These are phyloP conservation scores for Candida sp. DNA, from an alignment of 1,139 yeast species.

Conservation along the genomic window DNA sequence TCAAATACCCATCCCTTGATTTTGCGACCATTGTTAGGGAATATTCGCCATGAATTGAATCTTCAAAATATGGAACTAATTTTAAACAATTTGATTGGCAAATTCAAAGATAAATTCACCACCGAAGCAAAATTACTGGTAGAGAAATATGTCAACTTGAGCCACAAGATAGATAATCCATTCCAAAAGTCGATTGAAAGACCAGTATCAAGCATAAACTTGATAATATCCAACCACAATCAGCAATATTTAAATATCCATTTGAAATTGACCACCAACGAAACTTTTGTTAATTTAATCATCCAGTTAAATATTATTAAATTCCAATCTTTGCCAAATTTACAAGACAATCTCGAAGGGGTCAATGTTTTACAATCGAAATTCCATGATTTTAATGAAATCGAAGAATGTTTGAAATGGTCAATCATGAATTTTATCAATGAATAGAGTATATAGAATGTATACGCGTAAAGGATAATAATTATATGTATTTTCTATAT, in stretches of 20 bases:
- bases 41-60: constrained; percentile 58
- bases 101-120: constrained; percentile 14
- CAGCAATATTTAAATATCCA: constrained; percentile 22
- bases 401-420: constrained; percentile 70
- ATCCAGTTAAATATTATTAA: constrained; percentile 28
- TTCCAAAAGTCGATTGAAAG: constrained; percentile 38
- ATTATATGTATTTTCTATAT: no score
- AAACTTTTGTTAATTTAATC: constrained; percentile 38
- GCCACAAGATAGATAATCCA: constrained; percentile 22
- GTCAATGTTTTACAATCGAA: constrained; percentile 39
- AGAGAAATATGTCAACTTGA: constrained; percentile 20
- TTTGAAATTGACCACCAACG: constrained; percentile 36
- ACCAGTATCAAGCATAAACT: constrained; percentile 26
- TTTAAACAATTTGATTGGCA: constrained; percentile 26
- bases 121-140: constrained; percentile 14
- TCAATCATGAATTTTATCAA: constrained; percentile 35
- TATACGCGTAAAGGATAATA: not conserved
- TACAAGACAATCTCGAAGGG: constrained; percentile 31
- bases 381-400: constrained; percentile 58
- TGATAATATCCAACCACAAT: constrained; percentile 12
- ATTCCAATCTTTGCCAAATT: constrained; percentile 26
- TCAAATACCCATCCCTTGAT: constrained; percentile 47
- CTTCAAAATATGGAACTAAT: constrained; percentile 41
- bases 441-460: constrained; percentile 2
- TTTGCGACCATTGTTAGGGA: constrained; percentile 66